Evolutionary conservation across 306 rosid species (phyloP).

Genomic region (Albizia julibrissin): DNA sequence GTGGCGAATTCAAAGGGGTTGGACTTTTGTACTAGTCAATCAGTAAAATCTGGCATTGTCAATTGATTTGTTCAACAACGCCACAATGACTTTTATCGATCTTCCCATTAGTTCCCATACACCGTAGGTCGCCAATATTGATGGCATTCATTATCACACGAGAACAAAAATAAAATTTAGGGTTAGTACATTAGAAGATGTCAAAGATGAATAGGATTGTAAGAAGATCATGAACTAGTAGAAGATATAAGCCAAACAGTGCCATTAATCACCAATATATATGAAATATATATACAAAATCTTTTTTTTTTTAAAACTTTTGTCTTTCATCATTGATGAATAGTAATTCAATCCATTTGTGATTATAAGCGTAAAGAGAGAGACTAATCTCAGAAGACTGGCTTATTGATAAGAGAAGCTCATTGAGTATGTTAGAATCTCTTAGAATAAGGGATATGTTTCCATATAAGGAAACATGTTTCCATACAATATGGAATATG

Average conservation of each 20-base stretch:
- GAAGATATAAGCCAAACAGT: background rate
- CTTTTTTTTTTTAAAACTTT: background rate
- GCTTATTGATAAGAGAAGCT: no score
- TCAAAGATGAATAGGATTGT: background rate
- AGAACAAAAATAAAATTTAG: background rate
- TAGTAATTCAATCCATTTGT: background rate
- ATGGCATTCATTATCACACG: background rate
- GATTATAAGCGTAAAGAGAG: no score
- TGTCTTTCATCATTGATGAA: no score
- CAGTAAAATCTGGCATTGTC: slow-evolving; percentile 16
- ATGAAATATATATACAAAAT: background rate
- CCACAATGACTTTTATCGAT: slow-evolving; percentile 3
- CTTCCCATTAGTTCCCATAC: background rate
- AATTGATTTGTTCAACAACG: slow-evolving; percentile 12
- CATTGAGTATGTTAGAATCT: no score
- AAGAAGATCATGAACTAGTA: background rate
- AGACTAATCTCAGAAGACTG: no score
- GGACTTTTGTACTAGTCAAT: slow-evolving; percentile 30
- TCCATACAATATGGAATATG: no score
- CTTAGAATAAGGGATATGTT: no score
- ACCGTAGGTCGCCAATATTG: background rate
- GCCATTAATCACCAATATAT: background rate
- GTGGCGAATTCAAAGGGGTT: slow-evolving; percentile 34
- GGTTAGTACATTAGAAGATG: background rate
- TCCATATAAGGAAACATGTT: no score